These are phyloP conservation scores for Cladosporium sp. DNA, from an alignment of 2,329 filamentous ascomycete genomes.

Conservation along the genomic window DNA sequence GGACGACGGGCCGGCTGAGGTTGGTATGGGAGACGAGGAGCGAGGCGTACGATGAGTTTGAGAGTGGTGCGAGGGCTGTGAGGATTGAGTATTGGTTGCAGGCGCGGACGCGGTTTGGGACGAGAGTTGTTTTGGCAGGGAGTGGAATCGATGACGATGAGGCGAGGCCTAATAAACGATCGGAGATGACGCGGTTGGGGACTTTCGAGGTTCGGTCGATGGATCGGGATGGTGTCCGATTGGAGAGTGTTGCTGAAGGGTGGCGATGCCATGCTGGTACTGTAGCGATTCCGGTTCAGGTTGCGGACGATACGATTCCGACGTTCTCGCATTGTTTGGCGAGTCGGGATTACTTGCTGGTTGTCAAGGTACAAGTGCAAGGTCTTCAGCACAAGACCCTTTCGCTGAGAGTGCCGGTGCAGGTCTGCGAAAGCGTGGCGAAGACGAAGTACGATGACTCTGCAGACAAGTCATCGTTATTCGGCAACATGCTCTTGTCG, in stretches of 20 bases:
- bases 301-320: not conserved
- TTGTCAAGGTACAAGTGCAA: conserved; percentile 5
- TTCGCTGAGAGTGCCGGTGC: not conserved
- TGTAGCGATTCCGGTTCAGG: conserved; percentile 1
- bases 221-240: not conserved
- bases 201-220: not conserved
- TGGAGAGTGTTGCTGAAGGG: not conserved
- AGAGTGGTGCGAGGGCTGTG: not conserved
- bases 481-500: not conserved
- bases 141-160: not conserved
- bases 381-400: not conserved
- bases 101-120: conserved; percentile 2
- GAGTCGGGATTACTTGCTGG: not conserved
- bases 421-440: conserved; percentile 4
- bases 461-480: not conserved
- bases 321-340: conserved; percentile 2
- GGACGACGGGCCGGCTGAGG: not conserved
- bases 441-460: no score
- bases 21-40: not conserved
- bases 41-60: conserved; percentile 10
- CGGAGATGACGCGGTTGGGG: not conserved
- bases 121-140: not conserved
- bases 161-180: not conserved
- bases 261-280: not conserved
- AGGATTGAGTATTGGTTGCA: conserved; percentile 6